Conservation (phyloP, 148 eudicot species). For the Cornus florida region DNA sequence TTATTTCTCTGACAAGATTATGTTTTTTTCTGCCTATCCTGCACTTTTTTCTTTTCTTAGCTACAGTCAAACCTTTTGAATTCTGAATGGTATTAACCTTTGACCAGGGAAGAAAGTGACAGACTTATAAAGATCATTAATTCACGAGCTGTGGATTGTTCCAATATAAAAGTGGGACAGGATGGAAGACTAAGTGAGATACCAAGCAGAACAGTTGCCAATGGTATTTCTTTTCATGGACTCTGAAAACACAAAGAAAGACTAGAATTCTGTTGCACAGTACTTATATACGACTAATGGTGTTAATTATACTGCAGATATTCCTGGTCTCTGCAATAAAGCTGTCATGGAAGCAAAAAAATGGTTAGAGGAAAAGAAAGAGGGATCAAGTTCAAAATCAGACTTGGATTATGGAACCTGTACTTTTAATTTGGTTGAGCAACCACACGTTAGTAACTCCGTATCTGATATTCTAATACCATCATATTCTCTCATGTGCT, state of each 20-base stretch:
- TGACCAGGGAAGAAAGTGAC: constrained; percentile 75
- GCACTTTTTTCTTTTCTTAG: neutral
- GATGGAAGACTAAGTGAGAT: constrained; percentile 17
- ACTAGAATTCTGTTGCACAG: neutral
- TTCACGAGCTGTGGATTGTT: constrained; percentile 49
- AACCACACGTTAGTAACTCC: constrained; percentile 46
- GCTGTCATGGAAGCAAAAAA: constrained; percentile 77
- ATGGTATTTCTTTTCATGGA: constrained; percentile 13
- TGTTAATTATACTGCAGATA: constrained; percentile 25
- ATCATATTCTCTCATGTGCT: neutral
- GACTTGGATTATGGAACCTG: constrained; percentile 30
- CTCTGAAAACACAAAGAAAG: neutral
- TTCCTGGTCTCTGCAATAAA: constrained; percentile 41
- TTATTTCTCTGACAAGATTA: neutral
- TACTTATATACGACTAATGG: neutral
- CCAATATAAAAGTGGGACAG: constrained; percentile 19
- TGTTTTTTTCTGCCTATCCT: neutral
- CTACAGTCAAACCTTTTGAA: constrained; percentile 9
- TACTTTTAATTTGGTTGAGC: constrained; percentile 27
- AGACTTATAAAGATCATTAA: constrained; percentile 58
- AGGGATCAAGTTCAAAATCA: constrained; percentile 45
- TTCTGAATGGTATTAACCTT: constrained; percentile 23
- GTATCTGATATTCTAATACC: constrained; percentile 7
- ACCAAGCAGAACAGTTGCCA: constrained; percentile 26
- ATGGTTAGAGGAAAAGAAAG: constrained; percentile 78